Evolutionary conservation across 208 protist species (phyloP), one percentile per base, ranked within the genome.

Genomic region (Leishmania aethiopica): DNA sequence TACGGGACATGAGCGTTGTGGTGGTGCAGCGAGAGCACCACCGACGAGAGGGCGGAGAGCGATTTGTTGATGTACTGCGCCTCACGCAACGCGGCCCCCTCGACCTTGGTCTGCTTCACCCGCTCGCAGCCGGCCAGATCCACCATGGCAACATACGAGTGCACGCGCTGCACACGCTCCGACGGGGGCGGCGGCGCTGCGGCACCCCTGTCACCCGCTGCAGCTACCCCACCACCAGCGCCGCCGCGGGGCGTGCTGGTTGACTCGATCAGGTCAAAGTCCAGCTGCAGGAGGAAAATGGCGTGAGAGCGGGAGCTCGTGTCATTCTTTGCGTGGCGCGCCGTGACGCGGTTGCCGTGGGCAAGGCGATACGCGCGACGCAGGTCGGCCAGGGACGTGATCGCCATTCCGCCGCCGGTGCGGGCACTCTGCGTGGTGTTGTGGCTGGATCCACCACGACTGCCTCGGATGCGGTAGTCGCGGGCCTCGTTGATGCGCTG

Each of bases 101-200:
- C 90, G 42, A 96, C 94, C 81, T 95, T 90, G 17, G 98, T 99
- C 75, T 98, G 89, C 69, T 96, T 93, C 28, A 95, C 86, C 47
- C 98, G 94, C 92, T 99, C 99, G 45, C 96, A 98, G 17, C 99
- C 99, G 1, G 99, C 99, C 10, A 99, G 90, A 89, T 99, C 99
- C 11, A 99, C 99, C 80, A 99, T 89, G 32, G 92, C 92, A 57
- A 97, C 91, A 79, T 93, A 96, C 22, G 95, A 98, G 67, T 87
- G 86, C 60, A 94, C 77, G 45, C 80, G 84, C 72, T 87, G 78
- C 66, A 78, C 67, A 47, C 49, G 66, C 78, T 69, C 79, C 40
- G 55, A 77, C 7, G 64, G 60, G 17, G 40, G 59, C 15, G 11
- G 49, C 35, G 73, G 51, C 35, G 32, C 22, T 45, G 71, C 40